These are phyloP conservation scores for Colletotrichum higginsianum DNA, from an alignment of 2,329 filamentous ascomycete species.

Conservation along the genomic window DNA sequence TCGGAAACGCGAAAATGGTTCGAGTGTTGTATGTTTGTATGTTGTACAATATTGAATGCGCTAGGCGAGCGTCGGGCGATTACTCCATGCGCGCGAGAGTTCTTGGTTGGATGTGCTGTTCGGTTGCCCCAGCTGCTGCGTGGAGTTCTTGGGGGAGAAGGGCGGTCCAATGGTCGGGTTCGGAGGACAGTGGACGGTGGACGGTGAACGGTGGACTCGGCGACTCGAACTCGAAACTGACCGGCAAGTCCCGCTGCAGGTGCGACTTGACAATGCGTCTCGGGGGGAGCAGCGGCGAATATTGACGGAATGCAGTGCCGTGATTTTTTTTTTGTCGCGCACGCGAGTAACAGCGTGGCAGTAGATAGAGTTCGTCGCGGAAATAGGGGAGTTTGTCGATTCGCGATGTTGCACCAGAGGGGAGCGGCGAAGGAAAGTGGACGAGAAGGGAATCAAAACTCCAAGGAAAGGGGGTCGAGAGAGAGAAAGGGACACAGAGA, in stretches of 20 bases:
- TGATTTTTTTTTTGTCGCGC: not conserved
- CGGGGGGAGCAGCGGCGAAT: not conserved
- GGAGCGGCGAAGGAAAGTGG: not conserved
- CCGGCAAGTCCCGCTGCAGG: slow-evolving; percentile 37
- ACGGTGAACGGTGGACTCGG: slow-evolving; percentile 26
- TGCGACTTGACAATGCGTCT: slow-evolving; percentile 35
- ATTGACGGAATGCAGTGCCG: not conserved
- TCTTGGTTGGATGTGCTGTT: slow-evolving; percentile 16
- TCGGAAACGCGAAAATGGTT: slow-evolving; percentile 1
- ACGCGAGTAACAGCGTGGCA: not conserved
- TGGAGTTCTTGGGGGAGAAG: slow-evolving; percentile 1
- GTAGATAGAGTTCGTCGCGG: slow-evolving; percentile 10
- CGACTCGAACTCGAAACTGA: slow-evolving; percentile 39
- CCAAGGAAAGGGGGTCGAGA: slow-evolving; percentile 40
- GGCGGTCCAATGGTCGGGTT: slow-evolving; percentile 12
- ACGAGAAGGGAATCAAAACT: slow-evolving; percentile 19
- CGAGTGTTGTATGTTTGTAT: not conserved
- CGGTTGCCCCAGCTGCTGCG: slow-evolving; percentile 25
- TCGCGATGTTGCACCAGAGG: slow-evolving; percentile 36
- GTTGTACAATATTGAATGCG: slow-evolving; percentile 10
- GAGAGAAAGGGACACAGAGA: slow-evolving; percentile 4
- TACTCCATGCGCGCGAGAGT: slow-evolving; percentile 39
- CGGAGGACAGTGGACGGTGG: slow-evolving; percentile 16
- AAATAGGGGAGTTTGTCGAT: slow-evolving; percentile 4
- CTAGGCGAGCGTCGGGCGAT: slow-evolving; percentile 32